These are phyloP conservation scores for Rhizophora apiculata DNA, from an alignment of 345 rosid genomes.

Conservation along the genomic window DNA sequence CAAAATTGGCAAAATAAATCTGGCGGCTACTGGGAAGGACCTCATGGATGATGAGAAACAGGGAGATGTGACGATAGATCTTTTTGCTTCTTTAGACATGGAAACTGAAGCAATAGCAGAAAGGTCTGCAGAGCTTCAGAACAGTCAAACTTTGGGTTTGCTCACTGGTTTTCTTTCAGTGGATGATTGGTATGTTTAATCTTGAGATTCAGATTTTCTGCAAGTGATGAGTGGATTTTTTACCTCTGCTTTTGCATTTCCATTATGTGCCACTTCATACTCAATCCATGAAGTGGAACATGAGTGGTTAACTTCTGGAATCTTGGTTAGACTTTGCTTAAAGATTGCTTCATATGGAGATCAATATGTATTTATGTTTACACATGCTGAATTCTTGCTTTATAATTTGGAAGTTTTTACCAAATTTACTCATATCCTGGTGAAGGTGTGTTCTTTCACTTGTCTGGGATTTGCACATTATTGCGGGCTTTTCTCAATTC, in stretches of 20 bases:
- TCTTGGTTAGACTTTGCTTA: too few relatives aligned
- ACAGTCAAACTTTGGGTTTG: slow-evolving; percentile 87
- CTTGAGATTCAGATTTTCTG: background rate
- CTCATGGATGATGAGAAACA: slow-evolving; percentile 99
- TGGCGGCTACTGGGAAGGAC: slow-evolving; percentile 99
- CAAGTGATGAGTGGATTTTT: too few relatives aligned
- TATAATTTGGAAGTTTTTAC: background rate
- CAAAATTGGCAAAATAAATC: slow-evolving; percentile 95
- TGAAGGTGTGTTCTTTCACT: background rate
- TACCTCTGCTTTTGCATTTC: too few relatives aligned
- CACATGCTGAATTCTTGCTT: background rate
- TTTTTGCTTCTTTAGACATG: slow-evolving; percentile 85
- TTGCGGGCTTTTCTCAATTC: background rate
- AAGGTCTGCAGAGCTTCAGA: slow-evolving; percentile 71
- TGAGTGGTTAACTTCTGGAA: too few relatives aligned
- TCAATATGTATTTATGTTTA: too few relatives aligned
- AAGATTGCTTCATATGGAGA: too few relatives aligned
- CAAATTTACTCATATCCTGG: background rate
- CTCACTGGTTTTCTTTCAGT: slow-evolving; percentile 91
- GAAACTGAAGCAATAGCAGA: slow-evolving; percentile 88
- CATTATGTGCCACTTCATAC: too few relatives aligned
- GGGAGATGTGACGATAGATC: slow-evolving; percentile 91
- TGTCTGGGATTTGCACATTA: background rate
- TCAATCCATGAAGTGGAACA: too few relatives aligned
- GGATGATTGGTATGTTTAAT: slow-evolving; percentile 78